Base-by-base conservation (phyloP, 768 basidiomycete species). In the Naganishia randhawae region DNA sequence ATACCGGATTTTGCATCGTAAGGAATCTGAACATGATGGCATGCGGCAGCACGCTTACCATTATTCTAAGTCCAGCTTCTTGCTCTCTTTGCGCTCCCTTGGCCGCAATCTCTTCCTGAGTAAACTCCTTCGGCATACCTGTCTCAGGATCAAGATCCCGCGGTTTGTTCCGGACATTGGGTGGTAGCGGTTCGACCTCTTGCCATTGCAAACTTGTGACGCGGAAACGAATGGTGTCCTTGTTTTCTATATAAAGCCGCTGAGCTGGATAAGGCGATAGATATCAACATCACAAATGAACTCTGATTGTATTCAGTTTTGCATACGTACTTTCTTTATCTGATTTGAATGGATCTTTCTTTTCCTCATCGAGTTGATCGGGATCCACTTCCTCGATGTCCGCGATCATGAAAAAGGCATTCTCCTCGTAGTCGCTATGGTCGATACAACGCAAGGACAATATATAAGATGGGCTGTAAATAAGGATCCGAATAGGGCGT, bases 201-300 rank as follows among this genome's bases (percentile, higher is more conserved):
- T 78, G 77, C 73, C 77, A 81, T 55, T 77, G 72, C 14, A 78
- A 69, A n/a, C 72, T 71, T 37, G 75, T 72, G 17, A 81, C 76
- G 31, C 80, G 71, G 72, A 81, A 77, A 16, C 78, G 75, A 31
- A 81, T 74, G 5, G 77, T 69, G 63, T 80, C 77, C 41, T 72
- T 74, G 16, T 69, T 62, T 29, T 76, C 75, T 22, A 78, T 74
- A 37, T 77, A 79, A 16, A 80, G 68, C 51, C 77, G 76, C 17
- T 71, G 73, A 71, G 63, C 42, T 39, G 41, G 9, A 10, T 57
- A 9, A 22, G 45, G 53, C n/a, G 14, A n/a, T 31, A 16, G n/a
- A 39, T 3, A 19, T 55, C 13, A 57, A 17, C 14, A 31, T 22
- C 16, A 37, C 52, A 25, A 50, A 53, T 29, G 57, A 61, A 6